These are phyloP conservation scores for Vitis vinifera DNA, from an alignment of 164 flowering plant species.

Conservation along the genomic window DNA sequence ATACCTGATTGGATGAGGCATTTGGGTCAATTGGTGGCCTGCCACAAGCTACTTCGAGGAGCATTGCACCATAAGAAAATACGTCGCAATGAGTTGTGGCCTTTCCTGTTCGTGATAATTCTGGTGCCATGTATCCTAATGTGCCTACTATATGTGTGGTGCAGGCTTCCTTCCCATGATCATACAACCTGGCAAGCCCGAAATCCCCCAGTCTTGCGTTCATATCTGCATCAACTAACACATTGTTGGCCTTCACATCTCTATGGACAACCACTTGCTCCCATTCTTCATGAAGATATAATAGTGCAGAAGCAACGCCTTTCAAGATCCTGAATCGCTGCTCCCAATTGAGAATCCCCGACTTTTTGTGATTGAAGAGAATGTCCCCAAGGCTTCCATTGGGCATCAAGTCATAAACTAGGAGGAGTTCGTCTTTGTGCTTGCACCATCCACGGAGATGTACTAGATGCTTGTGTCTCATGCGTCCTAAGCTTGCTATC, in stretches of 20 bases:
- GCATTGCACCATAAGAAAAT: background rate
- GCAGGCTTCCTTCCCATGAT: background rate
- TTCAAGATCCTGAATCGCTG: slow-evolving; percentile 1
- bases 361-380: background rate
- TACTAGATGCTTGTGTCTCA: too few species aligned
- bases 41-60: background rate
- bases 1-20: background rate
- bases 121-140: background rate
- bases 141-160: slow-evolving; percentile 3
- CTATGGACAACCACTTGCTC: slow-evolving; percentile 4
- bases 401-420: slow-evolving; percentile 61
- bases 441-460: too few species aligned
- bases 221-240: background rate
- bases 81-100: background rate
- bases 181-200: slow-evolving; percentile 4
- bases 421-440: slow-evolving; percentile 42
- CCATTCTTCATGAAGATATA: slow-evolving; percentile 4
- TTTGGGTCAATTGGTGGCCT: background rate
- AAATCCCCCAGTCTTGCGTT: slow-evolving; percentile 4
- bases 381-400: slow-evolving; percentile 54
- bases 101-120: background rate
- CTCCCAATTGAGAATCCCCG: slow-evolving; percentile 12
- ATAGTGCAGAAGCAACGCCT: slow-evolving; percentile 17
- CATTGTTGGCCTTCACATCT: slow-evolving; percentile 2
- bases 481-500: too few species aligned